Evolutionary conservation across 225 moss, liverwort and hornwort species (phyloP), one percentile per base, ranked within the genome.

Genomic region (Sphagnum contortum): DNA sequence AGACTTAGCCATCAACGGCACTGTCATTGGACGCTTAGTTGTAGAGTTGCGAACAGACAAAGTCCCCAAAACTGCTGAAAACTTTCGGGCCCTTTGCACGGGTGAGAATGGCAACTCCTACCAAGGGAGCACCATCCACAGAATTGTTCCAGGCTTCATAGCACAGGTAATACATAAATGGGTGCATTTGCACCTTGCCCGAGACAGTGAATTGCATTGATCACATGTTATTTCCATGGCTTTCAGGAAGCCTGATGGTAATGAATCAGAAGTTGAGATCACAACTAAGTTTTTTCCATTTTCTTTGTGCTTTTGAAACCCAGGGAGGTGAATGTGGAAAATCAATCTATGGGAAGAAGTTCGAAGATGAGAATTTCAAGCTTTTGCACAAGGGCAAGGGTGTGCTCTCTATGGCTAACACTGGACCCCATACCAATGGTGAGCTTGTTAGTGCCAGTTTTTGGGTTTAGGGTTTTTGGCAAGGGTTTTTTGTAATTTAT

Each of bases 341-440:
- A 68, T 79, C 89, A 44, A 87, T 90, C 52, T 90, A 90, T 70
- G 89, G 84, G 45, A 87, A 73, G 72, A 87, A 84, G 73, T 90
- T 90, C 61, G 87, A 90, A 64, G 89, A 90, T 72, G 89, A 90
- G 48, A 90, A 90, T 68, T 90, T 90, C 76, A 87, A 87, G 65
- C 78, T 90, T 58, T 60, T 82, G 74, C 89, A 90, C 50, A 85
- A 88, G 68, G 84, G 87, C 55, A 81, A 84, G 68, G 89, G 89
- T 47, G 64, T 87, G 50, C 80, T 90, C 55, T 87, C 89, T 50
- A 90, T 90, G 89, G 87, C 89, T 54, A 90, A 90, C 68, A 84
- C 79, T 65, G 89, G 89, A 14, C 87, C 89, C 59, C 87, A 90
- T 67, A 82, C 82, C 2, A 90, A 90, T 72, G 84, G 89, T 90